Percentiles rank a stretch among this genome's conserved stretches.
Conservation (phyloP, 306 rosid species). For the Prinsepia uniflora region DNA sequence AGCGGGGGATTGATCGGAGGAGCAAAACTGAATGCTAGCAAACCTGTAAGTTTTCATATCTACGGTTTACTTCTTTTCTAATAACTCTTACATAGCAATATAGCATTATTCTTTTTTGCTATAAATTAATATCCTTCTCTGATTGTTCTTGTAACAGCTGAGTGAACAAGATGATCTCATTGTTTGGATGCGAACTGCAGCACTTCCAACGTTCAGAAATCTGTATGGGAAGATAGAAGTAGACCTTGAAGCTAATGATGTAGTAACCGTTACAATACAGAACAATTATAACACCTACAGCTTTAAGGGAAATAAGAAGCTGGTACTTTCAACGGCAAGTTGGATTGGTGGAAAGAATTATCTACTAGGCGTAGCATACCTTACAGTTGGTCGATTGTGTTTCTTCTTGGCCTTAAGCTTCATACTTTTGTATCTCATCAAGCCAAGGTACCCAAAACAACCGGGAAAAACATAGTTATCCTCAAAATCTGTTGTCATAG, state of each 20-base stretch:
- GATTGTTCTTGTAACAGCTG: constrained; percentile 50
- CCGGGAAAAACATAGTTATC: no score
- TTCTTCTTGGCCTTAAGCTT: constrained; percentile 57
- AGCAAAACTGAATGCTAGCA: constrained; percentile 57
- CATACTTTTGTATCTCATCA: constrained; percentile 59
- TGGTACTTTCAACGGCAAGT: constrained; percentile 79
- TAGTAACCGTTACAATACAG: constrained; percentile 46
- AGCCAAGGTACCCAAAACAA: constrained; percentile 58
- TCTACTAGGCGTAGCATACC: constrained; percentile 63
- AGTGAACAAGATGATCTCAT: constrained; percentile 86
- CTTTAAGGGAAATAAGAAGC: constrained; percentile 65
- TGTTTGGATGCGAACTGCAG: constrained; percentile 94
- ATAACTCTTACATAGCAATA: neutral
- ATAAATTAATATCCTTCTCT: constrained; percentile 18
- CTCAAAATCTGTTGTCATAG: no score
- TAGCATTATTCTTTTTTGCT: neutral
- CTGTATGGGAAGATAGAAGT: constrained; percentile 71
- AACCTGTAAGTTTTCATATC: constrained; percentile 50
- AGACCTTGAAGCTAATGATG: constrained; percentile 64
- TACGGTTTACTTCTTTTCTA: neutral
- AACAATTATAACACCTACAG: constrained; percentile 82
- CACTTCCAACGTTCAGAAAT: constrained; percentile 77
- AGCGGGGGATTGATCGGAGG: constrained; percentile 62
- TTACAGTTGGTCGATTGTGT: constrained; percentile 57
- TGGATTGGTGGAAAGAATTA: constrained; percentile 92